Base-by-base conservation (phyloP, 352 stramenopile species). In the Phytophthora quininea region DNA sequence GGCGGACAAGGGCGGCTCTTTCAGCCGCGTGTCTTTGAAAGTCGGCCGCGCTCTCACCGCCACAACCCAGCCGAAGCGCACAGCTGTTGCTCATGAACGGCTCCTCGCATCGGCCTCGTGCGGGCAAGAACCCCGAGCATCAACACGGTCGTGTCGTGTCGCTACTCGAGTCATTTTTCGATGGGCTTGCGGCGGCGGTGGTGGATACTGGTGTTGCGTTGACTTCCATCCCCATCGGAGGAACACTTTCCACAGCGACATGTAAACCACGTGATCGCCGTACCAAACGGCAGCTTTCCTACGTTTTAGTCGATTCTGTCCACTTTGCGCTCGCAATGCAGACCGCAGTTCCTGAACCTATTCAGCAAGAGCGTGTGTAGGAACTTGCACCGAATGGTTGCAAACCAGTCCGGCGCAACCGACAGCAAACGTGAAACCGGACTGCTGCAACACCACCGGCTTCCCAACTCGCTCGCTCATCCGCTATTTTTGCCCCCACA, bases 11-110 rank as follows among this genome's bases (percentile, higher is more conserved):
- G 67, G 38, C 50, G 45, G 11, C 24, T n/a, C 19, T 33, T 3
- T 35, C 7, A 62, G 48, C 33, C 54, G 53, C 65, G 54, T 71
- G 57, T 71, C 48, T 71, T 71, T 65, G 50, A 48, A 61, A 24
- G 30, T 24, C 8, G 54, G 56, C 62, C 51, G 30, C 42, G 54
- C 66, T 73, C 66, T 73, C 62, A 37, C 56, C 61, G n/a, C 19
- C 50, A 15, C 62, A 74, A 67, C 67, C 67, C 67, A 74, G 33
- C 48, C 24, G 35, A 57, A 59, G 49, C 30, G 49, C 12, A 56
- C 67, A 74, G 61, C 67, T 74, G 67, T 70, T 74, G 61, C 32
- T 64, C 47, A 67, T 67, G 55, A 74, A 65, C 58, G 56, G n/a
- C 53, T 46, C 33, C 35, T 40, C 48, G 38, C 54, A 58, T 69